Evolutionary conservation across 176 grass and related monocot genomes (phyloP).

Genomic region (Cymbopogon citratus): DNA sequence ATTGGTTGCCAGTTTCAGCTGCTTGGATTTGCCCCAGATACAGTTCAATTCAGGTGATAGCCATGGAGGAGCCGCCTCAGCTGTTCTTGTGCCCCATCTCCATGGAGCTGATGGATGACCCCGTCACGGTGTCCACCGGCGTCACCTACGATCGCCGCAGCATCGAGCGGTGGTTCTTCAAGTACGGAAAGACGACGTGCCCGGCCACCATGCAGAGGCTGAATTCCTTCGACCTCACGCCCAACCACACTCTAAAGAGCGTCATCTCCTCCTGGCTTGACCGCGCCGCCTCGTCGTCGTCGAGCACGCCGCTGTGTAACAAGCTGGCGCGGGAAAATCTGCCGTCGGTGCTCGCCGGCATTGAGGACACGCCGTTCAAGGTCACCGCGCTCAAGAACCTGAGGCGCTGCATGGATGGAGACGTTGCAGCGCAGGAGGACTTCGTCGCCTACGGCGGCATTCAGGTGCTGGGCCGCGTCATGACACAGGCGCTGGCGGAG

Average conservation of each 20-base stretch:
- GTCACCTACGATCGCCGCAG: constrained; percentile 73
- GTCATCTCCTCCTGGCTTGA: constrained; percentile 71
- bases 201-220: constrained; percentile 81
- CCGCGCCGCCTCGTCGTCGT: not conserved
- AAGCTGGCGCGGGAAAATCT: constrained; percentile 32
- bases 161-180: constrained; percentile 83
- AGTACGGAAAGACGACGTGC: constrained; percentile 65
- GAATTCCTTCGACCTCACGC: constrained; percentile 57
- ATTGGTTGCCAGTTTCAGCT: constrained; percentile 1
- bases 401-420: constrained; percentile 33
- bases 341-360: constrained; percentile 27
- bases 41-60: constrained; percentile 4
- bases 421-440: constrained; percentile 33
- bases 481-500: constrained; percentile 39
- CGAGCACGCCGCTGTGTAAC: constrained; percentile 20
- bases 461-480: constrained; percentile 42
- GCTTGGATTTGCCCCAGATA: not conserved
- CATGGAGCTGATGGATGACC: constrained; percentile 88
- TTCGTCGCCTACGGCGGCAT: constrained; percentile 49
- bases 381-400: constrained; percentile 54
- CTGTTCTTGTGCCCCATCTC: constrained; percentile 82
- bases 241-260: constrained; percentile 78
- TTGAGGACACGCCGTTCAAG: constrained; percentile 72
- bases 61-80: constrained; percentile 33
- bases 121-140: constrained; percentile 75